These are phyloP conservation scores for Hemileccinum rubropunctum DNA, from an alignment of 768 basidiomycete genomes.

Conservation along the genomic window DNA sequence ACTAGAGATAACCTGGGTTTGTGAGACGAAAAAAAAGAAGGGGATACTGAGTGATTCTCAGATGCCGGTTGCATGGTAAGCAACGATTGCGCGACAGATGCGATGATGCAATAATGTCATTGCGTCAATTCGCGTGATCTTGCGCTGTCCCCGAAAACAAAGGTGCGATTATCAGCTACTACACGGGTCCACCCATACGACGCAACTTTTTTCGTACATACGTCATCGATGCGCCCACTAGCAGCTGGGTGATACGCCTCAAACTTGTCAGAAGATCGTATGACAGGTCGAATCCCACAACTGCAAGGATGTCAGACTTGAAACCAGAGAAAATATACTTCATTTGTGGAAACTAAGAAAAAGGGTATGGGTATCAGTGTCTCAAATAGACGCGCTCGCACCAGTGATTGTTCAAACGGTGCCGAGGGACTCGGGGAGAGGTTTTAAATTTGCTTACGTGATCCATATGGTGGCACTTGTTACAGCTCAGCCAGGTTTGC, in stretches of 20 bases:
- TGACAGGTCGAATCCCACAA: neutral
- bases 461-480: neutral
- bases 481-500: neutral
- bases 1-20: neutral
- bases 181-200: neutral
- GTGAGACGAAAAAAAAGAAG: neutral
- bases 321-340: neutral
- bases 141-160: conserved; percentile 15
- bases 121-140: conserved; percentile 28
- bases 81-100: neutral
- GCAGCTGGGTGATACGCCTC: too few relatives aligned
- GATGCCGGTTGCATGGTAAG: neutral
- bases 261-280: neutral
- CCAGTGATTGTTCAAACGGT: too few relatives aligned
- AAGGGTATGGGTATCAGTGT: neutral
- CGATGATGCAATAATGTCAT: conserved; percentile 21
- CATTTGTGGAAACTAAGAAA: neutral
- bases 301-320: conserved; percentile 5
- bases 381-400: neutral
- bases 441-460: conserved; percentile 20
- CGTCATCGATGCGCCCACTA: too few relatives aligned
- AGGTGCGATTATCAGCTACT: neutral
- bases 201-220: too few relatives aligned
- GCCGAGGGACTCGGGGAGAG: too few relatives aligned
- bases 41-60: neutral